Evolutionary conservation across 2,329 filamentous ascomycete species (phyloP).

Genomic region (Xylariaceae sp.): DNA sequence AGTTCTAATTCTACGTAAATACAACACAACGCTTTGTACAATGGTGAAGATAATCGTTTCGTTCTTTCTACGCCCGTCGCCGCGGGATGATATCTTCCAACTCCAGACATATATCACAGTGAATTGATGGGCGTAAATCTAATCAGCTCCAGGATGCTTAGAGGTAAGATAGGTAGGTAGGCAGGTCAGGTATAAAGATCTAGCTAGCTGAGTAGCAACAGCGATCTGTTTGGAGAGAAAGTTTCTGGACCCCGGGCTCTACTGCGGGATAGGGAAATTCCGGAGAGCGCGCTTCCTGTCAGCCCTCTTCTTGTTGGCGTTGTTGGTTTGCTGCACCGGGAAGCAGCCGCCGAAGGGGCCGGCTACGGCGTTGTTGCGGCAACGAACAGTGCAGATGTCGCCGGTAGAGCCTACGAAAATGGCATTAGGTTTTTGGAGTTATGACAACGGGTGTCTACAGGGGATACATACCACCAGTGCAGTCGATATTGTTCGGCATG

Average conservation of each 20-base stretch:
- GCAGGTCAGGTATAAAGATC: neutral
- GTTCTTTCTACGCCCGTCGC: neutral
- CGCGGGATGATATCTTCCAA: neutral
- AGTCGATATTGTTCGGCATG: constrained; percentile 46
- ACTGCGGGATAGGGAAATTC: neutral
- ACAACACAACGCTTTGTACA: neutral
- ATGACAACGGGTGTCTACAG: no score
- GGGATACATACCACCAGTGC: constrained; percentile 42
- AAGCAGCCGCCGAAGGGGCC: constrained; percentile 57
- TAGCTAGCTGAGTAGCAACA: neutral
- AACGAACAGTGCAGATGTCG: constrained; percentile 55
- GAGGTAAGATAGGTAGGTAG: no score
- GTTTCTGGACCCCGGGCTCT: neutral
- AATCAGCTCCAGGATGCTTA: no score
- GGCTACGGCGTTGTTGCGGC: constrained; percentile 53
- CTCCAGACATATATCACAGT: neutral
- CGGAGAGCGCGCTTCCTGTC: neutral
- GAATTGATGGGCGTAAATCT: no score
- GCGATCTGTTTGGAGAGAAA: neutral
- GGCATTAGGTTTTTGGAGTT: no score
- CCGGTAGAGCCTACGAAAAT: constrained; percentile 44
- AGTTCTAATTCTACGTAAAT: neutral
- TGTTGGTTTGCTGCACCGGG: constrained; percentile 51
- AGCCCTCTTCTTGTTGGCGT: constrained; percentile 6
- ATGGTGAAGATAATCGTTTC: neutral